Conservation (phyloP, 1,284 basidiomycete species). For the Exsudoporus floridanus region DNA sequence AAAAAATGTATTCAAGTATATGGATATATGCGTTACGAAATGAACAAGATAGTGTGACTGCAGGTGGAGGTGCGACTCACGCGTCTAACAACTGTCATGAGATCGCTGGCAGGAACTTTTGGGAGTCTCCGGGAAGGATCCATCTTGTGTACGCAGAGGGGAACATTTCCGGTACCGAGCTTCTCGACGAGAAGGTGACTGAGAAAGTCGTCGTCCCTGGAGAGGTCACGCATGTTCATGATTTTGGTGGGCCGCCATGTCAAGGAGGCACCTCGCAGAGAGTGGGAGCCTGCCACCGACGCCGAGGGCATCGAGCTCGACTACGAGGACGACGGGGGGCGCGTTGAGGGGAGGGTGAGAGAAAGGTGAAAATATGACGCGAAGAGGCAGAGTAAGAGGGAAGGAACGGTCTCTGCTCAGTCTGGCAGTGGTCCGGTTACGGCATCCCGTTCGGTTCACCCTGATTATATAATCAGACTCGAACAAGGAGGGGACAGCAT, state of each 20-base stretch:
- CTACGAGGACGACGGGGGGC: constrained; percentile 25
- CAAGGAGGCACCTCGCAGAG: constrained; percentile 33
- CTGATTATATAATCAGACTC: constrained; percentile 30
- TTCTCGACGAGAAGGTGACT: constrained; percentile 83
- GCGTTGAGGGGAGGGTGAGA: constrained; percentile 13
- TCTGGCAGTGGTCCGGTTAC: constrained; percentile 34
- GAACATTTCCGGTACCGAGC: constrained; percentile 70
- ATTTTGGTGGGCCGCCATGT: constrained; percentile 77
- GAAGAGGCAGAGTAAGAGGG: constrained; percentile 33
- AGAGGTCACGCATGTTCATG: constrained; percentile 84
- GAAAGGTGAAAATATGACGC: constrained; percentile 31
- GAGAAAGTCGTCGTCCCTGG: constrained; percentile 84
- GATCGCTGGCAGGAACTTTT: constrained; percentile 62
- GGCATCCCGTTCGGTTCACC: constrained; percentile 16
- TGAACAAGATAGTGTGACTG: constrained; percentile 28
- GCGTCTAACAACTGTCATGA: constrained; percentile 71
- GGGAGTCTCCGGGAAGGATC: constrained; percentile 70
- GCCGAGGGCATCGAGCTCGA: constrained; percentile 42
- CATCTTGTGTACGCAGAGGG: constrained; percentile 84
- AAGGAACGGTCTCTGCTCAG: constrained; percentile 19
- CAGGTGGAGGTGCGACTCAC: constrained; percentile 49
- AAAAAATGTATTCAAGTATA: constrained; percentile 12
- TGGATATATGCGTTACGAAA: constrained; percentile 22
- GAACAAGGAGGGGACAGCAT: constrained; percentile 6
- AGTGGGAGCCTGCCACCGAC: constrained; percentile 34